These are phyloP conservation scores for Cupressus sempervirens DNA, from an alignment of 75 land plant genomes.

Conservation along the genomic window DNA sequence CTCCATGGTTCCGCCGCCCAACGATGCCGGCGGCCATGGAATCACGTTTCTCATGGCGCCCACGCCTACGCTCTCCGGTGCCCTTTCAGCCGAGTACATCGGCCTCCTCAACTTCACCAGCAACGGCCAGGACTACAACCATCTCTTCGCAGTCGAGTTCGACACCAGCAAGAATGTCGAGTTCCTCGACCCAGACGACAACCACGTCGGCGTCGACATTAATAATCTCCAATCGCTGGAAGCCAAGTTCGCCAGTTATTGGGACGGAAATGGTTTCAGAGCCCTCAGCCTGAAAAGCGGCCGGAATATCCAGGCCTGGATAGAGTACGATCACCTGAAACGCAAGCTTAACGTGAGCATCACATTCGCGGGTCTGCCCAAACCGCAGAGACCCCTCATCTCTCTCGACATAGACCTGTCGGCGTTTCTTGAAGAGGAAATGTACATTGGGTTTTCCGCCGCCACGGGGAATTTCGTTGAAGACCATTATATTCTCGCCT, in stretches of 20 bases:
- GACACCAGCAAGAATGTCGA: constrained; percentile 38
- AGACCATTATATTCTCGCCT: constrained; percentile 52
- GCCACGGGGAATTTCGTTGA: constrained; percentile 36
- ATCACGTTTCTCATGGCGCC: constrained; percentile 31
- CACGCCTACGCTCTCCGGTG: constrained; percentile 3
- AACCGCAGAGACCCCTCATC: constrained; percentile 32
- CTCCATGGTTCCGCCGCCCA: constrained; percentile 26
- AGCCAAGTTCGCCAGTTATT: constrained; percentile 17
- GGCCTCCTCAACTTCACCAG: constrained; percentile 30
- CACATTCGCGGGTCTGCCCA: neutral
- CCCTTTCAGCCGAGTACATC: constrained; percentile 32
- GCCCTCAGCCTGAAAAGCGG: constrained; percentile 31
- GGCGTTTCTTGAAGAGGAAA: constrained; percentile 14
- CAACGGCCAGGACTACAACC: constrained; percentile 33
- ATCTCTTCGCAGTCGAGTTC: constrained; percentile 54
- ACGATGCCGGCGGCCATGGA: constrained; percentile 38
- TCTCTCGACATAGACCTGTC: constrained; percentile 38
- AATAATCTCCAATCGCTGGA: constrained; percentile 27
- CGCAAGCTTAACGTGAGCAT: constrained; percentile 25
- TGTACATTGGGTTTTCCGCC: constrained; percentile 69
- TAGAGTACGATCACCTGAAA: constrained; percentile 31
- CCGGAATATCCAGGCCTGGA: constrained; percentile 35
- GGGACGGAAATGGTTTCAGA: neutral
- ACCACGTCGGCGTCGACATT: constrained; percentile 55
- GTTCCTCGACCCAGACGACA: constrained; percentile 30